Evolutionary conservation across 2,329 filamentous ascomycete species (phyloP).

Genomic region (Hortaea werneckii): DNA sequence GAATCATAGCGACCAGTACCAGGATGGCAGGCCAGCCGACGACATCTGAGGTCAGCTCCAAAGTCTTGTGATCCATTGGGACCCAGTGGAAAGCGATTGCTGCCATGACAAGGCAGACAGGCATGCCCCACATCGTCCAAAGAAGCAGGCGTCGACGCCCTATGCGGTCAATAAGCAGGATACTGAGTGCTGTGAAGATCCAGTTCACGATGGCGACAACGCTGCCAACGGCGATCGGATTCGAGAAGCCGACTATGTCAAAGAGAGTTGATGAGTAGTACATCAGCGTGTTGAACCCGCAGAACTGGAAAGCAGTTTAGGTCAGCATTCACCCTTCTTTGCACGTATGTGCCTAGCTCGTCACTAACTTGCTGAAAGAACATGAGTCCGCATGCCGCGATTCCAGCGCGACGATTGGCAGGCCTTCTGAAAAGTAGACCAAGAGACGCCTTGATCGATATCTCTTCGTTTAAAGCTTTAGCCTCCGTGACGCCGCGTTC

Average conservation of each 20-base stretch:
- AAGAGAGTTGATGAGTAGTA: slow-evolving; percentile 26
- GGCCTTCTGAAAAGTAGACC: slow-evolving; percentile 10
- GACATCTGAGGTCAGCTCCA: neutral
- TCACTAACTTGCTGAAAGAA: slow-evolving; percentile 58
- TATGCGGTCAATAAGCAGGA: slow-evolving; percentile 66
- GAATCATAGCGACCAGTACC: slow-evolving; percentile 65
- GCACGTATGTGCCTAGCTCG: too few species aligned
- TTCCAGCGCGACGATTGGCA: slow-evolving; percentile 61
- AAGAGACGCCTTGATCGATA: slow-evolving; percentile 7
- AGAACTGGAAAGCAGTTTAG: slow-evolving; percentile 19
- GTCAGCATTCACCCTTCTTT: too few species aligned
- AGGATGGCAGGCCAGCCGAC: slow-evolving; percentile 30
- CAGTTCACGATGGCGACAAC: slow-evolving; percentile 76
- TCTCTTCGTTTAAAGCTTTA: slow-evolving; percentile 44
- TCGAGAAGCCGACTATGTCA: slow-evolving; percentile 63
- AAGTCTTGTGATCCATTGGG: slow-evolving; percentile 28
- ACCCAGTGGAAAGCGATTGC: slow-evolving; percentile 61
- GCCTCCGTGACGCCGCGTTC: slow-evolving; percentile 60
- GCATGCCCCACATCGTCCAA: slow-evolving; percentile 70
- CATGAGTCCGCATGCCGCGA: slow-evolving; percentile 78
- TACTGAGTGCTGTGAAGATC: slow-evolving; percentile 60
- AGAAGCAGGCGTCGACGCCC: slow-evolving; percentile 67
- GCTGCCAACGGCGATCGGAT: slow-evolving; percentile 68
- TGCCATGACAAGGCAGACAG: slow-evolving; percentile 56
- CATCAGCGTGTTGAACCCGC: slow-evolving; percentile 66